Percentiles rank a stretch among this genome's conserved stretches.
These are phyloP conservation scores for Blastobotrys buckinghamii DNA, from an alignment of 1,139 yeast genomes.

Conservation along the genomic window DNA sequence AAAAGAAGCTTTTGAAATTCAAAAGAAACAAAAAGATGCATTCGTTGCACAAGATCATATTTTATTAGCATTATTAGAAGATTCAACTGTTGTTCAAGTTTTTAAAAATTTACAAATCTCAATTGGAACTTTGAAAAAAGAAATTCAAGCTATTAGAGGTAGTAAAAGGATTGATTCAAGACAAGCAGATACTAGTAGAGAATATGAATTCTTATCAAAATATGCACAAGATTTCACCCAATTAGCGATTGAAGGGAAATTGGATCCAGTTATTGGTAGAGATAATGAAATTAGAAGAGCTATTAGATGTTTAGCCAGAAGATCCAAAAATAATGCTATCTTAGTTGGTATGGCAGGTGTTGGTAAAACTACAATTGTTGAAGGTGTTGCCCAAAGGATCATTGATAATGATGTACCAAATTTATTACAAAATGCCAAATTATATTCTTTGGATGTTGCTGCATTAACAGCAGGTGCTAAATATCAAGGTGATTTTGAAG, in stretches of 20 bases:
- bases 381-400: conserved; percentile 97
- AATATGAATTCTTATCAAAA: conserved; percentile 77
- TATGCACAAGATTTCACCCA: conserved; percentile 93
- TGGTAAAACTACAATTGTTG: conserved; percentile 96
- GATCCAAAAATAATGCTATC: conserved; percentile 95
- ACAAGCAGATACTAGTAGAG: conserved; percentile 84
- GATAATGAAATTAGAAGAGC: conserved; percentile 97
- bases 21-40: conserved; percentile 82
- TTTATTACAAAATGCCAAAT: conserved; percentile 69
- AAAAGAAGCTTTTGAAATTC: conserved; percentile 64
- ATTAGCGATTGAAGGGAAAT: conserved; percentile 86
- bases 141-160: conserved; percentile 83
- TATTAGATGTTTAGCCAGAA: conserved; percentile 86
- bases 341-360: conserved; percentile 99
- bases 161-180: conserved; percentile 88
- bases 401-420: conserved; percentile 94
- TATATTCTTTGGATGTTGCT: conserved; percentile 87
- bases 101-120: conserved; percentile 70
- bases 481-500: conserved; percentile 98
- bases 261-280: conserved; percentile 98
- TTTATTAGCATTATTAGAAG: conserved; percentile 77
- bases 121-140: conserved; percentile 66
- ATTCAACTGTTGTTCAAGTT: conserved; percentile 60
- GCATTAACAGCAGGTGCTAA: conserved; percentile 98
- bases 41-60: conserved; percentile 94